phyloP scores from a whole-genome alignment of 352 stramenopile genomes.

The Globisporangium sylvaticum region DNA sequence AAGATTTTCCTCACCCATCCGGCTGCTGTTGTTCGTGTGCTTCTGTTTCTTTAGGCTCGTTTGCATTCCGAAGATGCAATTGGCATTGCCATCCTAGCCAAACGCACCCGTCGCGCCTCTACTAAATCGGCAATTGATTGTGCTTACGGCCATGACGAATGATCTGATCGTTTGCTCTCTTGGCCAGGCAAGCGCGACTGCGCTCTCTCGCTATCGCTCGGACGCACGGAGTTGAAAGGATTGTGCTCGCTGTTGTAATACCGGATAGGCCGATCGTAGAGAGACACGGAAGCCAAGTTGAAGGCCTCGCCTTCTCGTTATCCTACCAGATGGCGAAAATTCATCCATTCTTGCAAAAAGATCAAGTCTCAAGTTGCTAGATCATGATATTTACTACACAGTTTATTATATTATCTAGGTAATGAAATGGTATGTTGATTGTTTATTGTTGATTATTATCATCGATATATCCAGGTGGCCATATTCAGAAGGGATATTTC shows the following conservation, averaged over 20 bases:
- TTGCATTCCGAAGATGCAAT: neutral
- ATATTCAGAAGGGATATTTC: neutral
- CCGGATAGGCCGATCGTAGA: neutral
- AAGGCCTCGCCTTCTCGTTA: neutral
- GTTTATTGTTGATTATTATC: neutral
- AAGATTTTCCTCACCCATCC: neutral
- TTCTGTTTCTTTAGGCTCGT: neutral
- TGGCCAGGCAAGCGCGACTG: neutral
- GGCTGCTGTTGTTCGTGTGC: neutral
- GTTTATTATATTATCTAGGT: neutral
- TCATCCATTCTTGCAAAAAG: neutral
- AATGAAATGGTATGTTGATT: no score
- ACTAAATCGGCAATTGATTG: neutral
- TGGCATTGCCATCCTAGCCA: neutral
- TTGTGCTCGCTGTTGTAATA: neutral
- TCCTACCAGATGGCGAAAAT: neutral
- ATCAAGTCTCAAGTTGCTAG: neutral
- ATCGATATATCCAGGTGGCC: neutral
- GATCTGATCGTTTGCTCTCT: neutral
- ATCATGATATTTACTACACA: neutral
- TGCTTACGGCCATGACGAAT: neutral
- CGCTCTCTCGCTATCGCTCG: neutral
- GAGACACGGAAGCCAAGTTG: neutral
- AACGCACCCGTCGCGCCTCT: neutral
- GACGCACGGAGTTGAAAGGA: neutral